phyloP scores from a whole-genome alignment of 257 asterid genomes.

The Plectranthus barbatus region DNA sequence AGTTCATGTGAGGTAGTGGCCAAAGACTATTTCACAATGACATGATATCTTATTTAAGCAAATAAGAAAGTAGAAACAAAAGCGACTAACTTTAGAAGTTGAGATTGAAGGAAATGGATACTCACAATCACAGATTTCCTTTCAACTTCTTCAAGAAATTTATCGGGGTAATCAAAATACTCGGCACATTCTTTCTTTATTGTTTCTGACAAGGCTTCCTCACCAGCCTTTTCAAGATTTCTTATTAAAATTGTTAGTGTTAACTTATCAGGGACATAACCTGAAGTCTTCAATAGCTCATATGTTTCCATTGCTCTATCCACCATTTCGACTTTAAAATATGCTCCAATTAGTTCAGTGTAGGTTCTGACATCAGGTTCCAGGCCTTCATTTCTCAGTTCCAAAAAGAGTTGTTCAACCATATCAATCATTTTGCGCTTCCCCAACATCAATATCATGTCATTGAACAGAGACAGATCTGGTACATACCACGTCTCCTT shows the following conservation, averaged over 20 bases:
- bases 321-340: slow-evolving; percentile 49
- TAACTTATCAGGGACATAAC: slow-evolving; percentile 53
- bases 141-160: slow-evolving; percentile 46
- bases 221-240: slow-evolving; percentile 58
- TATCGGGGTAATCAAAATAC: slow-evolving; percentile 48
- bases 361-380: slow-evolving; percentile 55
- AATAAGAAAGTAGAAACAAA: not conserved
- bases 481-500: slow-evolving; percentile 60
- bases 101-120: slow-evolving; percentile 1
- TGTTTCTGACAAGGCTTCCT: slow-evolving; percentile 27
- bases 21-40: not conserved
- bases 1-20: not conserved
- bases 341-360: slow-evolving; percentile 68
- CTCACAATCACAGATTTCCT: slow-evolving; percentile 34
- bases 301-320: slow-evolving; percentile 53
- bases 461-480: slow-evolving; percentile 41
- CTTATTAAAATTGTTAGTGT: slow-evolving; percentile 47
- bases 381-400: slow-evolving; percentile 44
- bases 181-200: slow-evolving; percentile 50
- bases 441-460: slow-evolving; percentile 54
- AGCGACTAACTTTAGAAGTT: not conserved
- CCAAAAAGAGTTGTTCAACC: slow-evolving; percentile 41
- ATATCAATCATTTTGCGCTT: slow-evolving; percentile 44
- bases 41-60: not conserved
- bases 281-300: slow-evolving; percentile 62